These are phyloP conservation scores for Schrenkiella parvula DNA, from an alignment of 345 rosid species.

Conservation along the genomic window DNA sequence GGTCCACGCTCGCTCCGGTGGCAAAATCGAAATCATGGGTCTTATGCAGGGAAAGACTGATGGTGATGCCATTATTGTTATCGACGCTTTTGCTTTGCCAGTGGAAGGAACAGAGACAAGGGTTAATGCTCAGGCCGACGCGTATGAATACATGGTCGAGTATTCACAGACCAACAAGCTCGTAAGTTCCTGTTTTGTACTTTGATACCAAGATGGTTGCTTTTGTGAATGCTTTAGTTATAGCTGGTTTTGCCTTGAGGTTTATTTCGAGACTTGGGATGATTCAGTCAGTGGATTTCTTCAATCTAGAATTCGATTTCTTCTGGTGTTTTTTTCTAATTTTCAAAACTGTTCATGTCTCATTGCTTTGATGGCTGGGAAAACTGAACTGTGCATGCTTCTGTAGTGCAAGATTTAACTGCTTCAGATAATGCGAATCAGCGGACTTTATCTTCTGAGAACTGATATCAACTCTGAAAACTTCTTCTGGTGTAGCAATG, in stretches of 20 bases:
- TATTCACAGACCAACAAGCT: conserved; percentile 95
- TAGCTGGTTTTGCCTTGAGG: too few species aligned
- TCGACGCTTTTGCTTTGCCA: conserved; percentile 99
- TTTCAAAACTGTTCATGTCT: not conserved
- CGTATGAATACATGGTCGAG: conserved; percentile 99
- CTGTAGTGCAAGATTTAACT: not conserved
- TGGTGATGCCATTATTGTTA: conserved; percentile 92
- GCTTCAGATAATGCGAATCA: not conserved
- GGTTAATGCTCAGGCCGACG: conserved; percentile 99
- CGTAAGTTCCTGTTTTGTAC: conserved; percentile 35
- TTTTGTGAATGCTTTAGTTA: not conserved
- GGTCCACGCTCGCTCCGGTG: conserved; percentile 99
- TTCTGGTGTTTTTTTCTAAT: too few species aligned
- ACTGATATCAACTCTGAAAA: not conserved
- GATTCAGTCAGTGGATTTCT: too few species aligned
- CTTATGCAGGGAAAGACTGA: conserved; percentile 99
- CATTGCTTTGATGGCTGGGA: not conserved
- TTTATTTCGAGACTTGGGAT: too few species aligned
- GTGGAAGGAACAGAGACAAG: conserved; percentile 97
- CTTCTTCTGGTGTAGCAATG: not conserved
- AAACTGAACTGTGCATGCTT: not conserved
- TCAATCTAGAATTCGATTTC: too few species aligned
- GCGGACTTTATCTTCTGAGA: not conserved
- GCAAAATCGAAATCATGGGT: conserved; percentile 98
- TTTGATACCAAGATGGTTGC: too few species aligned